Conservation (phyloP, 2,329 filamentous ascomycete genomes). For the Xylariaceae sp. region DNA sequence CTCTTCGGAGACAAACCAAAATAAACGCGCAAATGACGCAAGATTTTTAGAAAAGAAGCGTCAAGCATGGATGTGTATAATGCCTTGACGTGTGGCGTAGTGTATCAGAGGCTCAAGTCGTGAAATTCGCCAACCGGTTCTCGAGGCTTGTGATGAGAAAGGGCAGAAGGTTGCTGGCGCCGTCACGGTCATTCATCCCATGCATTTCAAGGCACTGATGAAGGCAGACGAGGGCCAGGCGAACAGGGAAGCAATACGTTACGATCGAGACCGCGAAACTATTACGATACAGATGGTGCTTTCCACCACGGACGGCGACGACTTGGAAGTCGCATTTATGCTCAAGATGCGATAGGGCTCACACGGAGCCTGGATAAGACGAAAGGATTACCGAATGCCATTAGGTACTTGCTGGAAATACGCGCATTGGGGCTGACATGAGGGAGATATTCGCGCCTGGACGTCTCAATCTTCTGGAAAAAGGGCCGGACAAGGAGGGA, state of each 20-base stretch:
- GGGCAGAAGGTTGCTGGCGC: neutral
- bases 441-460: constrained; percentile 1
- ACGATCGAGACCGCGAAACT: constrained; percentile 2
- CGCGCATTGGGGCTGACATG: constrained; percentile 6
- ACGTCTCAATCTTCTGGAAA: constrained; percentile 5
- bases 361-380: constrained; percentile 1
- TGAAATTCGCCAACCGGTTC: constrained; percentile 1
- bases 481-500: constrained; percentile 1
- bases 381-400: constrained; percentile 3
- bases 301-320: neutral
- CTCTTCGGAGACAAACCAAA: neutral
- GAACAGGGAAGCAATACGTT: constrained; percentile 4
- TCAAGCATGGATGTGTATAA: neutral
- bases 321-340: neutral
- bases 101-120: neutral
- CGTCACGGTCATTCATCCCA: neutral
- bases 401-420: constrained; percentile 5
- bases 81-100: neutral
- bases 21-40: neutral
- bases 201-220: constrained; percentile 1
- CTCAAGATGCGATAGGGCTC: constrained; percentile 1
- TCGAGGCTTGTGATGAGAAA: constrained; percentile 1
- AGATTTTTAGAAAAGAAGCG: neutral
- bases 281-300: neutral
- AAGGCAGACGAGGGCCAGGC: neutral